Base-by-base conservation (phyloP, 352 stramenopile genomes). In the Phytophthora pinifolia region DNA sequence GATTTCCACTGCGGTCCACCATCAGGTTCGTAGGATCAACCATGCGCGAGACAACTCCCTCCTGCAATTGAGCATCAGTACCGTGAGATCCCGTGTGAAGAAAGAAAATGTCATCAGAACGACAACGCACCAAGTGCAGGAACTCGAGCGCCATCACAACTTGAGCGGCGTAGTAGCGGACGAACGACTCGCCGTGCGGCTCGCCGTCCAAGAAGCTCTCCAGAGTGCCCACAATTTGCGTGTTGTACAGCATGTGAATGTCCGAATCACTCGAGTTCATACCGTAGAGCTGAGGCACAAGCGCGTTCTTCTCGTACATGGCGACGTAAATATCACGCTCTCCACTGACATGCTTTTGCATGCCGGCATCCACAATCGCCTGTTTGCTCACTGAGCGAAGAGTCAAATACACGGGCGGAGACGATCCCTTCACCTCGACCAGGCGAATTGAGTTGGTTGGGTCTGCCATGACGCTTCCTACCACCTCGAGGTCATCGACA, bases 141-240 rank as follows among this genome's bases (percentile, higher is more conserved):
- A 91, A 89, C 56, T 95, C 81, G 10, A 95, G 70, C 7, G 79
- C 73, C 56, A 93, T 66, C 30, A 95, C 76, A 9, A 93, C 74
- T 65, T 95, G 83, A 6, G 85, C 81, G n/a, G 81, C 82, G 53
- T 95, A 95, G 55, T 90, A 95, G 9, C 79, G 80, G 14, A 93
- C 80, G 30, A 90, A 90, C 13, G 79, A 85, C 48, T 95, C 85
- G 30, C 76, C 78, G 32, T 90, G 78, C 0, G 74, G 51, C 45
- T 91, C 77, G 27, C 77, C 74, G 18, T 83, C 60, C 41, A 90
- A 69, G 41, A 94, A 91, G 15, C 70, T 88, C 39, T 93, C 83
- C 9, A 95, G 64, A n/a, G 76, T 83, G 6, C 83, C 83, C 14
- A 95, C 80, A n/a, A 92, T 76, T 71, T 86, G 81, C 1, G 77